Percentiles rank a stretch among this genome's conserved stretches.
Evolutionary conservation across 73 alveolate genomes (phyloP).

Genomic region (Tetrahymena malaccensis): DNA sequence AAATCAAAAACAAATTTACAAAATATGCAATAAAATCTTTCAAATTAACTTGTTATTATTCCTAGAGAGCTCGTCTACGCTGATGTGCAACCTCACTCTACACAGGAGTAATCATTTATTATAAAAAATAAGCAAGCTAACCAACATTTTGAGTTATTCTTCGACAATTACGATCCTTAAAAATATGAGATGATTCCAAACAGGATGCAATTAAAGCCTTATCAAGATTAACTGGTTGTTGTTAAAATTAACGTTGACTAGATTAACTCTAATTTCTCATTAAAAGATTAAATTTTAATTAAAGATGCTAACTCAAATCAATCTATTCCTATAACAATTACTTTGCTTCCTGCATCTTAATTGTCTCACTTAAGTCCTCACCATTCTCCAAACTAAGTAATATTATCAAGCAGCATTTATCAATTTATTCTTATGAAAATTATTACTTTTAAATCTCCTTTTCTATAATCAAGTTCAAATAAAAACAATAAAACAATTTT

Average conservation of each 20-base stretch:
- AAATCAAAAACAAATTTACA: background rate
- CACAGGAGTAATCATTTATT: background rate
- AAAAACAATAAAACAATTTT: too few relatives aligned
- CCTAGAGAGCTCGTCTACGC: background rate
- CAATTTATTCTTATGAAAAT: too few relatives aligned
- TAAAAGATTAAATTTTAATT: background rate
- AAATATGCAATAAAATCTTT: background rate
- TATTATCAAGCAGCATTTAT: background rate
- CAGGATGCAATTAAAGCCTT: background rate
- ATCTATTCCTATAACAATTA: background rate
- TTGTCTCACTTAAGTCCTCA: background rate
- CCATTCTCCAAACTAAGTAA: background rate
- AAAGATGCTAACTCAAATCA: background rate
- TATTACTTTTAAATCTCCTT: too few relatives aligned
- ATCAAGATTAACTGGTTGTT: background rate
- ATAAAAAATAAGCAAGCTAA: background rate
- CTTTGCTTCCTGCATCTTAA: background rate
- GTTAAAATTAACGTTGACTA: background rate
- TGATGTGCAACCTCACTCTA: background rate
- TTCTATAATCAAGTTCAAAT: too few relatives aligned
- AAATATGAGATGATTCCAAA: background rate
- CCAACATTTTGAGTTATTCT: background rate
- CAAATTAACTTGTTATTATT: background rate
- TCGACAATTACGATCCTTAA: background rate
- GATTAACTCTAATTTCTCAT: background rate